Conservation (phyloP, 441 rosid genomes). For the Monsonia emarginata region DNA sequence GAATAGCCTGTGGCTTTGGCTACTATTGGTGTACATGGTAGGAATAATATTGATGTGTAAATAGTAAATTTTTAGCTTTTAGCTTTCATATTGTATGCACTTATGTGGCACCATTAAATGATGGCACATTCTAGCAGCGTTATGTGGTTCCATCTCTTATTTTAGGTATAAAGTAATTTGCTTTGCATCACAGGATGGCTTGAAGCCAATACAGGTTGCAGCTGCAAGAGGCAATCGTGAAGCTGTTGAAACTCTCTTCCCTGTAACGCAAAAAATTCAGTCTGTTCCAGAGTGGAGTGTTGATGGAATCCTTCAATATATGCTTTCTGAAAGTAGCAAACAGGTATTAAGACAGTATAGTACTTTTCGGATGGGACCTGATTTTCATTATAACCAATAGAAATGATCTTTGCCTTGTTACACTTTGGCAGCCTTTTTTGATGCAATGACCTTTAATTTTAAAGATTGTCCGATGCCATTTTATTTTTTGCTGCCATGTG, state of each 20-base stretch:
- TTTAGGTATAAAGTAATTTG: neutral
- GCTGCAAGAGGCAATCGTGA: conserved; percentile 58
- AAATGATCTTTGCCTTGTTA: neutral
- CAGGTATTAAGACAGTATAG: conserved; percentile 24
- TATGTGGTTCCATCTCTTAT: neutral
- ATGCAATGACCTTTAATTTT: neutral
- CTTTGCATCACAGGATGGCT: conserved; percentile 51
- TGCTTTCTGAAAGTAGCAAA: conserved; percentile 42
- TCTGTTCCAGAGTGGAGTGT: conserved; percentile 63
- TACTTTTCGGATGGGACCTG: neutral
- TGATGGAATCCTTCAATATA: conserved; percentile 51
- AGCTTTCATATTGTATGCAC: neutral
- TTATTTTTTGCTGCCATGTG: neutral
- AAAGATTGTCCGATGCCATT: neutral
- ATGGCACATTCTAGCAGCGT: neutral
- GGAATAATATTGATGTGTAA: no score
- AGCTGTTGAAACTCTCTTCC: conserved; percentile 67
- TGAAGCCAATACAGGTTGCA: conserved; percentile 71
- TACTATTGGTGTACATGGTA: no score
- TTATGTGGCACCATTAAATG: neutral
- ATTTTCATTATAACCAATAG: neutral
- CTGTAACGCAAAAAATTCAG: conserved; percentile 43
- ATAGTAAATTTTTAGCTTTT: neutral
- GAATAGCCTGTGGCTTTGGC: neutral
- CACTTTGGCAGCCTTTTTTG: neutral